These are phyloP conservation scores for Hypocreales sp. DNA, from an alignment of 2,329 filamentous ascomycete species.

Conservation along the genomic window DNA sequence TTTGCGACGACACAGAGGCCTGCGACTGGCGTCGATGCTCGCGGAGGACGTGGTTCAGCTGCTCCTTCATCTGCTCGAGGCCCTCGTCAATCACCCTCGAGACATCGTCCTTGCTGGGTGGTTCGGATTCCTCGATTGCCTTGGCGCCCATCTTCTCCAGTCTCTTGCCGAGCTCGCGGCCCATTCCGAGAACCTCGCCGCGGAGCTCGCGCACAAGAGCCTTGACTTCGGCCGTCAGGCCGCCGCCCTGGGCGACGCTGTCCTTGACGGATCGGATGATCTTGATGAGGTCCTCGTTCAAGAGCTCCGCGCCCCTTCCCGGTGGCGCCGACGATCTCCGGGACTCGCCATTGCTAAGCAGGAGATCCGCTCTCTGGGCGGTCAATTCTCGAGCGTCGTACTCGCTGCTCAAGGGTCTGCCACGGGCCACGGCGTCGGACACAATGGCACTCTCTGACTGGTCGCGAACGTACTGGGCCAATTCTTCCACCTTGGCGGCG, in stretches of 20 bases:
- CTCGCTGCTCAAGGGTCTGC: background rate
- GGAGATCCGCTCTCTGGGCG: too few relatives aligned
- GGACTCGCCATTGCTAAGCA: conserved; percentile 25
- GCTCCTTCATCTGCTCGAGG: conserved; percentile 66
- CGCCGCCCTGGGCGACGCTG: conserved; percentile 75
- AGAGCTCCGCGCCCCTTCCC: conserved; percentile 31
- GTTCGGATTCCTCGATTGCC: conserved; percentile 28
- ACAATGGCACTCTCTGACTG: conserved; percentile 29
- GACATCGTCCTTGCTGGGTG: conserved; percentile 51
- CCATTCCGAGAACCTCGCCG: conserved; percentile 89
- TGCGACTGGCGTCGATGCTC: conserved; percentile 59
- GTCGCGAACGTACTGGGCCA: conserved; percentile 46
- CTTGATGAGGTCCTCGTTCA: conserved; percentile 67
- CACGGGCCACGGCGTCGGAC: conserved; percentile 6
- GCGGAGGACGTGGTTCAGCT: conserved; percentile 65
- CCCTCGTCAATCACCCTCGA: conserved; percentile 65
- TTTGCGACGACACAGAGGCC: conserved; percentile 44
- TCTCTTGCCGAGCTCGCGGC: conserved; percentile 72
- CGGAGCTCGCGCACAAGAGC: conserved; percentile 77
- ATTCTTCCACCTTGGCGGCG: conserved; percentile 50
- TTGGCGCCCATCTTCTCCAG: conserved; percentile 52
- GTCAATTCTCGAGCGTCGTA: too few relatives aligned
- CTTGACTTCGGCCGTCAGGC: conserved; percentile 84
- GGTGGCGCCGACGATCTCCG: conserved; percentile 29
- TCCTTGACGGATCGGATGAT: conserved; percentile 81